These are phyloP conservation scores for Tripterygium wilfordii DNA, from an alignment of 177 flowering plant genomes.

Conservation along the genomic window DNA sequence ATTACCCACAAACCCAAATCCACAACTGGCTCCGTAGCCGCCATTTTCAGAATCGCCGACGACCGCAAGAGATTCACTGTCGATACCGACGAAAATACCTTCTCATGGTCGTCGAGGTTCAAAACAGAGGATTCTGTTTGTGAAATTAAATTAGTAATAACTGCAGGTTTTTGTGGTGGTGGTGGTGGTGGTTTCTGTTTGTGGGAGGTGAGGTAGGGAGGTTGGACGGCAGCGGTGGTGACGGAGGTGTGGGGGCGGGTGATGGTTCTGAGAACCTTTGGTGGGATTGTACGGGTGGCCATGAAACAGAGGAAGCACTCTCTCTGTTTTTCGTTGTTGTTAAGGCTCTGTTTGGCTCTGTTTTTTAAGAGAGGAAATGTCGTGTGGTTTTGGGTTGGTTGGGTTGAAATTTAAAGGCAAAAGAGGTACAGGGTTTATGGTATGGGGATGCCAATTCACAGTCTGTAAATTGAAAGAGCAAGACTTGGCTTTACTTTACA, in stretches of 20 bases:
- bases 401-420: no score
- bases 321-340: not conserved
- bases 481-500: no score
- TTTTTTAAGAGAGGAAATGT: no score
- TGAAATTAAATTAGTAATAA: not conserved
- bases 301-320: slow-evolving; percentile 11
- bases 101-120: slow-evolving; percentile 35
- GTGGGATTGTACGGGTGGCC: slow-evolving; percentile 21
- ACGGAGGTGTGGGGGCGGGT: no score
- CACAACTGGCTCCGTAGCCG: slow-evolving; percentile 51
- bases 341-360: not conserved
- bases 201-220: no score
- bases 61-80: slow-evolving; percentile 45
- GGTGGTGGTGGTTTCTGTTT: slow-evolving; percentile 12
- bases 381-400: no score
- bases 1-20: slow-evolving; percentile 69
- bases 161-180: slow-evolving; percentile 5
- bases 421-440: no score
- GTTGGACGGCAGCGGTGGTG: no score
- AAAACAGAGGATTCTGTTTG: slow-evolving; percentile 5
- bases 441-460: no score
- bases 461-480: no score
- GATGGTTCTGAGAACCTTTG: slow-evolving; percentile 21
- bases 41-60: slow-evolving; percentile 38
- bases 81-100: slow-evolving; percentile 46